Evolutionary conservation across 2,329 filamentous ascomycete genomes (phyloP), one percentile per base, ranked within the genome.

Genomic region (Ambrosiella xylebori): DNA sequence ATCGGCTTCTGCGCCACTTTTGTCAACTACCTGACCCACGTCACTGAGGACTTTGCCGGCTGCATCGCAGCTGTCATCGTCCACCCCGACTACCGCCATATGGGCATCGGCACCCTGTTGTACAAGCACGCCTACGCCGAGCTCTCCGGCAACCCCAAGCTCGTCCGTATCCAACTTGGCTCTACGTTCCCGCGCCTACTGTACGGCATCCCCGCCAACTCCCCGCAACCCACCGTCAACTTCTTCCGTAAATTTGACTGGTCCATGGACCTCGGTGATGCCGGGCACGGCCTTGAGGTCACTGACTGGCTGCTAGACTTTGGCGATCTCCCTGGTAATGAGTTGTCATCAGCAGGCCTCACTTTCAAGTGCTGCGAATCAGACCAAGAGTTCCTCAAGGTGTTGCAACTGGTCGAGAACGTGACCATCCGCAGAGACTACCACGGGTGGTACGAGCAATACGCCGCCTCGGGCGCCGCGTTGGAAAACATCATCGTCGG

Each of bases 1-100:
- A 64, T 82, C 41, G 79, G 78, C 0, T 81, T 82, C 61, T 81
- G 78, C 63, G 78, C 78, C 8, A 81, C 78, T 7, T 82, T 78
- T 64, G 76, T 78, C 37, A 79, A 76, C 3, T 81, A 77, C 65
- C 72, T 75, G 51, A 75, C 79, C 62, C 73, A 73, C 61, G 73
- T 71, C 44, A 73, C 71, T 17, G 74, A 79, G 61, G 71, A 71
- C 39, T 68, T 80, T 45, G 71, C 81, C 52, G 79, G 78, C 7
- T 81, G 77, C 2, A 65, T 82, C 38, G 78, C 78, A 9, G 67
- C 74, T 9, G 66, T 82, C 36, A 65, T 82, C 39, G 78, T 82
- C 17, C 73, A 71, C 38, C 69, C 73, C 39, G 67, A 71, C 0
- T 73, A 73, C 64, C 71, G 74, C 35, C 66, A 70, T 56, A 71